phyloP scores from a whole-genome alignment of 1,284 basidiomycete species.

The Irpex rosettiformis region DNA sequence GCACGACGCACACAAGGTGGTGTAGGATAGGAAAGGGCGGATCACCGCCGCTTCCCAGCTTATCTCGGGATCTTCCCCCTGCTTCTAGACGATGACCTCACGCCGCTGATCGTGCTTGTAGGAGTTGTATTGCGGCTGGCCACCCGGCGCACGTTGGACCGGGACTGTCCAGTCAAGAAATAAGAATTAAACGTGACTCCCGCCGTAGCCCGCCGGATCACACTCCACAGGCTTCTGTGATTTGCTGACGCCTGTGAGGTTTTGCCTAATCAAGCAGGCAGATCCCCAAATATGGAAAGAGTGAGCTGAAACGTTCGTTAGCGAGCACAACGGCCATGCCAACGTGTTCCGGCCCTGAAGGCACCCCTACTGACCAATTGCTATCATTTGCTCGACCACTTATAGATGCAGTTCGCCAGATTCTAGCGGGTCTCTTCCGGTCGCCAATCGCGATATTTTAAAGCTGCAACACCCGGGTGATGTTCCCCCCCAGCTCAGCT shows the following conservation, averaged over 20 bases:
- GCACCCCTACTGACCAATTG: neutral
- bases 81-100: neutral
- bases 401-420: neutral
- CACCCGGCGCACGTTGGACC: neutral
- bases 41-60: neutral
- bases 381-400: too few relatives aligned
- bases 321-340: neutral
- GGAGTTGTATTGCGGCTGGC: neutral
- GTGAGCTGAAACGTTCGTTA: neutral
- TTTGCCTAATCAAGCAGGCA: neutral
- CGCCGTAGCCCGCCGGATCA: neutral
- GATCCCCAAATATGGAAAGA: neutral
- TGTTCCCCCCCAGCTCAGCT: conserved; percentile 1
- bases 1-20: neutral
- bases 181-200: neutral
- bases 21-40: neutral
- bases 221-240: neutral
- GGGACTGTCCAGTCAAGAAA: neutral
- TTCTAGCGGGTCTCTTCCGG: neutral
- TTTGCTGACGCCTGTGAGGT: neutral
- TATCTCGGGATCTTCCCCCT: neutral
- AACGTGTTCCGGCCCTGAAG: neutral
- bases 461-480: neutral
- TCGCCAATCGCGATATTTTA: neutral
- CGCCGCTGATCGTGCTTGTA: neutral